Evolutionary conservation across 108 stramenopile species (phyloP).

Genomic region (Nitzschia sp.): DNA sequence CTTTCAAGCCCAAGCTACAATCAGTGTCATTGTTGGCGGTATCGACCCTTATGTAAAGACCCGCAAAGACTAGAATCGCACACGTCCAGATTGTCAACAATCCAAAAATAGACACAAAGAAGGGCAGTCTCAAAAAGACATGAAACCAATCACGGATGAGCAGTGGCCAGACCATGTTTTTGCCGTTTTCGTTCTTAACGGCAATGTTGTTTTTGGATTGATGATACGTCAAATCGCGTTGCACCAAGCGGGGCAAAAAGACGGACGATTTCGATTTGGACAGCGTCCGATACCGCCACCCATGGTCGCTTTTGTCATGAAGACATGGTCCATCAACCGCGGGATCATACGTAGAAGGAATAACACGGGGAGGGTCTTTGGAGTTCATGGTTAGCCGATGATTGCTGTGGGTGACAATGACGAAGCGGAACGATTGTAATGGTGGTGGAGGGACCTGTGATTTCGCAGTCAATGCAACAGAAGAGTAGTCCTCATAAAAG

Average conservation of each 20-base stretch:
- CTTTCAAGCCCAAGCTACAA: conserved; percentile 58
- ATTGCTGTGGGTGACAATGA: too few relatives aligned
- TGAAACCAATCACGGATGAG: conserved; percentile 75
- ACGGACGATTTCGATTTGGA: conserved; percentile 11
- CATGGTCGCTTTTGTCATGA: too few relatives aligned
- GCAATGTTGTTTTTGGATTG: conserved; percentile 50
- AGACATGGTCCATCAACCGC: too few relatives aligned
- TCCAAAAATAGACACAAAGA: conserved; percentile 33
- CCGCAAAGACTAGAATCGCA: conserved; percentile 69
- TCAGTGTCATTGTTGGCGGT: conserved; percentile 13
- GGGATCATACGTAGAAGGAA: neutral
- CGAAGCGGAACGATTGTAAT: too few relatives aligned
- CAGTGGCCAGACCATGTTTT: conserved; percentile 10
- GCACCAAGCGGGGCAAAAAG: conserved; percentile 53
- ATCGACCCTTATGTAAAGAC: conserved; percentile 58
- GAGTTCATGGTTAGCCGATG: too few relatives aligned
- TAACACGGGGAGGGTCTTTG: neutral
- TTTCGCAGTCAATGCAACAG: too few relatives aligned
- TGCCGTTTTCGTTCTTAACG: conserved; percentile 32
- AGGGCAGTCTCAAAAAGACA: conserved; percentile 54
- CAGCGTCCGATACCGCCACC: neutral
- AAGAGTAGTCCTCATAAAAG: too few relatives aligned
- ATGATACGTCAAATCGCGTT: conserved; percentile 62
- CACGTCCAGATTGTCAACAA: conserved; percentile 62
- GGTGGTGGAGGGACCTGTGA: too few relatives aligned